phyloP scores from a whole-genome alignment of 1,284 basidiomycete species.

The Singerocomus inundabilis region DNA sequence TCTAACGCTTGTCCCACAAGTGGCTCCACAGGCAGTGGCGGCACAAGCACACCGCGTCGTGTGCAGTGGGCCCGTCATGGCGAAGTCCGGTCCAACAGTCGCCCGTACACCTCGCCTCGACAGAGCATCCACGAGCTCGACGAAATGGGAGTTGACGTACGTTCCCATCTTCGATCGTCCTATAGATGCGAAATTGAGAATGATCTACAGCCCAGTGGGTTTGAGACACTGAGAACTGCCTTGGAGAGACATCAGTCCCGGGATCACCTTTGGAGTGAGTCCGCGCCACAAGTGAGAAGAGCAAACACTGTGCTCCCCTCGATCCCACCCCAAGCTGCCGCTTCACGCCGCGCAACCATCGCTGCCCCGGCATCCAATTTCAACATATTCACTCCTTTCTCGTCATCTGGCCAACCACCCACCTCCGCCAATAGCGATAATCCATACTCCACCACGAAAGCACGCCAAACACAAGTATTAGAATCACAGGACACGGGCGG shows the following conservation, averaged over 20 bases:
- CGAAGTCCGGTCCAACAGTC: background rate
- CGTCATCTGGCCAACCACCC: background rate
- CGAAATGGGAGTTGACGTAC: slow-evolving; percentile 42
- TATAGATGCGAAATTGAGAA: slow-evolving; percentile 2
- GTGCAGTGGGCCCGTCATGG: slow-evolving; percentile 38
- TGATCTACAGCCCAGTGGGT: slow-evolving; percentile 45
- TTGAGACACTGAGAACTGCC: slow-evolving; percentile 46
- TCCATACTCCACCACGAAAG: slow-evolving; percentile 14
- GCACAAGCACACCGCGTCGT: slow-evolving; percentile 38
- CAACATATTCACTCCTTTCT: background rate
- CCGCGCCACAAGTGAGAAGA: background rate
- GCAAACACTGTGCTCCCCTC: background rate
- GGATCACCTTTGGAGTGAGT: slow-evolving; percentile 21
- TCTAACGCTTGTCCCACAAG: slow-evolving; percentile 18
- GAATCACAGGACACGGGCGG: slow-evolving; percentile 1
- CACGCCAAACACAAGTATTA: slow-evolving; percentile 2
- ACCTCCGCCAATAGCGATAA: slow-evolving; percentile 17
- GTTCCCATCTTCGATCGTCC: slow-evolving; percentile 18
- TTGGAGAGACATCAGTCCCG: slow-evolving; percentile 38
- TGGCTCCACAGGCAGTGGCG: slow-evolving; percentile 22
- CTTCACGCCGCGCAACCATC: slow-evolving; percentile 1
- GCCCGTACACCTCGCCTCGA: slow-evolving; percentile 10
- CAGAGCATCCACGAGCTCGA: slow-evolving; percentile 36
- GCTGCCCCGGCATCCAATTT: background rate
- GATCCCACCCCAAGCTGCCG: background rate